Conservation (phyloP, 306 rosid species). For the Cucumis cinereus region DNA sequence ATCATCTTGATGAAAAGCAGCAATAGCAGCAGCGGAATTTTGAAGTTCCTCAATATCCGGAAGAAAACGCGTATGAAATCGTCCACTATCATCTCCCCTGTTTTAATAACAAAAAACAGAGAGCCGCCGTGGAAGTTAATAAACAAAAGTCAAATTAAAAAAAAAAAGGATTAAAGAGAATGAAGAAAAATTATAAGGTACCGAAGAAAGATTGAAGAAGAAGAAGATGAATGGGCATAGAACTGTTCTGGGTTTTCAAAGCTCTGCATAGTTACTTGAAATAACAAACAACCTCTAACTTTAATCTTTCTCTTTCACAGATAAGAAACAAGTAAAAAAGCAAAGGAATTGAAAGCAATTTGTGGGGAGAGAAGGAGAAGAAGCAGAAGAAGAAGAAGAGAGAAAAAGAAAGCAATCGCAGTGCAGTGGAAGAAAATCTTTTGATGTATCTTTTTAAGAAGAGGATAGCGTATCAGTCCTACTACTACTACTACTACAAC, state of each 20-base stretch:
- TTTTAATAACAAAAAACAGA: conserved; percentile 10
- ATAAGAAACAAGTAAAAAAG: conserved; percentile 1
- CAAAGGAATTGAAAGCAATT: neutral
- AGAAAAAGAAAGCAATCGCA: neutral
- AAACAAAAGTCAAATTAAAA: neutral
- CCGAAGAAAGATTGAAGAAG: conserved; percentile 36
- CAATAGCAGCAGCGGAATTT: conserved; percentile 26
- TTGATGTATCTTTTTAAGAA: conserved; percentile 39
- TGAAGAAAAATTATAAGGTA: neutral
- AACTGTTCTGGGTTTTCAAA: conserved; percentile 35
- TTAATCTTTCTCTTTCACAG: neutral
- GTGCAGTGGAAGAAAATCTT: conserved; percentile 23
- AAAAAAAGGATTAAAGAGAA: neutral
- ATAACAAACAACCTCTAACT: neutral
- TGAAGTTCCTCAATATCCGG: conserved; percentile 60
- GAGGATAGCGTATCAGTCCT: conserved; percentile 39
- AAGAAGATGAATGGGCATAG: conserved; percentile 26
- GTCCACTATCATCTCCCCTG: conserved; percentile 50
- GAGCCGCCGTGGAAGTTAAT: neutral
- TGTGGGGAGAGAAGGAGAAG: neutral
- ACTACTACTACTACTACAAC: neutral
- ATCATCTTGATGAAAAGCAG: conserved; percentile 41
- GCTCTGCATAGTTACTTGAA: conserved; percentile 48
- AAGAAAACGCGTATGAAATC: conserved; percentile 44
- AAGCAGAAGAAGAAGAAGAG: neutral